phyloP scores from a whole-genome alignment of 495 filamentous ascomycete species.

The Peziza echinospora region DNA sequence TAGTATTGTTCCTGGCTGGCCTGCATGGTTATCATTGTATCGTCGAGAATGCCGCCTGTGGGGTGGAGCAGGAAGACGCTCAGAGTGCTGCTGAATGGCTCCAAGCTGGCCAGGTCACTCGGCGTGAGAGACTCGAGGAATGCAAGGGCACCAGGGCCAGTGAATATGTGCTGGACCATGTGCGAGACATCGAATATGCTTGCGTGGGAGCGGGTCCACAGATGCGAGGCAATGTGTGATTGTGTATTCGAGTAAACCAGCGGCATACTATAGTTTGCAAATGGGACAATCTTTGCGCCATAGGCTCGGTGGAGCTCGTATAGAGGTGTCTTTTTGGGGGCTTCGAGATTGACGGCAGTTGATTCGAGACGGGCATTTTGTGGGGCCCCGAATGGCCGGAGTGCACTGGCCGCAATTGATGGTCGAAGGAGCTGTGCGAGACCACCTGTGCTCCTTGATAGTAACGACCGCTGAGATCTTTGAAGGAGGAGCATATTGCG shows the following conservation, averaged over 20 bases:
- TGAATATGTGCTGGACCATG: conserved; percentile 50
- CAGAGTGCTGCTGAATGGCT: conserved; percentile 44
- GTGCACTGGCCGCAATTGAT: too few species aligned
- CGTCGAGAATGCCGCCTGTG: conserved; percentile 83
- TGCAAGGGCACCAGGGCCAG: conserved; percentile 50
- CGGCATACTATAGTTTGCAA: conserved; percentile 84
- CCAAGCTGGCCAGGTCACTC: conserved; percentile 35
- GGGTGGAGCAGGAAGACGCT: conserved; percentile 55
- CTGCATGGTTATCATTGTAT: conserved; percentile 66
- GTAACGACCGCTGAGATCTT: too few species aligned
- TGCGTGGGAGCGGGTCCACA: conserved; percentile 65
- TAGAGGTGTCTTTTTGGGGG: conserved; percentile 48
- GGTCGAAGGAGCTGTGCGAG: too few species aligned
- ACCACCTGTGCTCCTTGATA: too few species aligned
- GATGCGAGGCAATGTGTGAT: conserved; percentile 56
- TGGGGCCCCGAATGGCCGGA: too few species aligned
- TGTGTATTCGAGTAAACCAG: conserved; percentile 63
- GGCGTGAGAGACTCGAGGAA: conserved; percentile 72
- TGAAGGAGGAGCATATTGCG: too few species aligned
- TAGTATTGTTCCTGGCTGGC: conserved; percentile 46
- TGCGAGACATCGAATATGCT: conserved; percentile 78
- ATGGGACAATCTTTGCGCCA: conserved; percentile 91
- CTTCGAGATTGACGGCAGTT: too few species aligned
- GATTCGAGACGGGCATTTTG: too few species aligned
- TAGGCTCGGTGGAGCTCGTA: conserved; percentile 59